Base-by-base conservation (phyloP, 257 asterid species). In the Phtheirospermum japonicum region DNA sequence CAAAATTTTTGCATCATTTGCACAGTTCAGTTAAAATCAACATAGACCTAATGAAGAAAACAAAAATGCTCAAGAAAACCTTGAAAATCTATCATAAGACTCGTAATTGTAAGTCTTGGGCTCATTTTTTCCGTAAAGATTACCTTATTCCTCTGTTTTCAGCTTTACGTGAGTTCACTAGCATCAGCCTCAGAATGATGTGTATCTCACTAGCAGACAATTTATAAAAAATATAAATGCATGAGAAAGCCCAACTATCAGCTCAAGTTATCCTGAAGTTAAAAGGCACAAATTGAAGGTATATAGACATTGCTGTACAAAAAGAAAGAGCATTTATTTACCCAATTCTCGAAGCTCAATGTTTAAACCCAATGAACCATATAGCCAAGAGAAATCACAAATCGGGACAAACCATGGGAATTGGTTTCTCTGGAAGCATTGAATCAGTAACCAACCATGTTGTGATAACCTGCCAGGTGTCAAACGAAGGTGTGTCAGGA, bases 381-480 rank as follows among this genome's bases (percentile, higher is more conserved):
- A n/a, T n/a, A n/a, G n/a, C n/a, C n/a, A n/a, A n/a, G n/a, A n/a
- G n/a, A n/a, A n/a, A n/a, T n/a, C n/a, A n/a, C n/a, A n/a, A n/a
- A n/a, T n/a, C n/a, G n/a, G n/a, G n/a, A n/a, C n/a, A n/a, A n/a
- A n/a, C n/a, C n/a, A n/a, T n/a, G n/a, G n/a, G n/a, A n/a, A 49
- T 8, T 49, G 55, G 55, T 18, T 50, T 20, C 32, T 10, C 33
- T 19, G 57, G 32, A n/a, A 50, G 32, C 28, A 18, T 50, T 50
- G 57, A 50, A 50, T 32, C 33, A 50, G 32, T 18, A n/a, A 50
- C 19, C 32, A 28, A 59, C n/a, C 68, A 28, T 34, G 37, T 20
- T 9, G 45, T 9, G 13, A 42, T 63, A 12, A 33, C 63, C 71
- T 69, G 75, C 66, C 74, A 73, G 42, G 61, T 34, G 48, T 32